These are phyloP conservation scores for Suillus variegatus DNA, from an alignment of 768 basidiomycete genomes.

Conservation along the genomic window DNA sequence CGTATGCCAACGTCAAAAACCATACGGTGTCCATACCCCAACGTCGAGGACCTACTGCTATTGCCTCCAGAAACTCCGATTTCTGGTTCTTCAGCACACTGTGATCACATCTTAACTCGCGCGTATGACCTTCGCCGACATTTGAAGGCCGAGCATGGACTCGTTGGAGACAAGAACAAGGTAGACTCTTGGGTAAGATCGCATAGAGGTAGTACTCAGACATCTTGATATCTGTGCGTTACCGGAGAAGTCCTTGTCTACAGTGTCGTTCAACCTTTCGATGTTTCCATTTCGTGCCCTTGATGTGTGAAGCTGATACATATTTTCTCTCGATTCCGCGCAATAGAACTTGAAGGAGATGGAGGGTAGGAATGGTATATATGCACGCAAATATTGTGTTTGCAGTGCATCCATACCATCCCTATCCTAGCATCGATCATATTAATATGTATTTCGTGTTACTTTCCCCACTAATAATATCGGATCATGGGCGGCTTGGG, in stretches of 20 bases:
- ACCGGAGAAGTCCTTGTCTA: background rate
- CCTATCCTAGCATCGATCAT: background rate
- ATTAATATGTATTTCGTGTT: background rate
- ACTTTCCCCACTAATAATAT: too few species aligned
- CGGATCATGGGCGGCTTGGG: too few species aligned
- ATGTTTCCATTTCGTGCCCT: background rate
- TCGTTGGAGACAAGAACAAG: conserved; percentile 59
- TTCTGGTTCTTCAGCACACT: conserved; percentile 31
- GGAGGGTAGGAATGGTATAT: background rate
- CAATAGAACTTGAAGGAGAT: background rate
- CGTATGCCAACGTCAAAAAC: conserved; percentile 38
- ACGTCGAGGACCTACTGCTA: conserved; percentile 36
- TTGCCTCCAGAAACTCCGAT: conserved; percentile 9
- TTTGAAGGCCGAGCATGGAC: conserved; percentile 64
- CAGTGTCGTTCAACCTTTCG: background rate
- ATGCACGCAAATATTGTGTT: background rate
- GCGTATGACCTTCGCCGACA: conserved; percentile 89
- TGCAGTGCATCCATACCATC: background rate
- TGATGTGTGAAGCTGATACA: background rate
- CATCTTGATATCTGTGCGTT: background rate
- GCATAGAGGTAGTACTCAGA: conserved; percentile 10
- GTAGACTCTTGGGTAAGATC: conserved; percentile 58
- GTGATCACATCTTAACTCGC: conserved; percentile 75
- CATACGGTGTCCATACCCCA: conserved; percentile 65
- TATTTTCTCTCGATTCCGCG: background rate